Evolutionary conservation across 1,284 basidiomycete genomes (phyloP), one percentile per base, ranked within the genome.

Genomic region (Quambalaria eucalypti): DNA sequence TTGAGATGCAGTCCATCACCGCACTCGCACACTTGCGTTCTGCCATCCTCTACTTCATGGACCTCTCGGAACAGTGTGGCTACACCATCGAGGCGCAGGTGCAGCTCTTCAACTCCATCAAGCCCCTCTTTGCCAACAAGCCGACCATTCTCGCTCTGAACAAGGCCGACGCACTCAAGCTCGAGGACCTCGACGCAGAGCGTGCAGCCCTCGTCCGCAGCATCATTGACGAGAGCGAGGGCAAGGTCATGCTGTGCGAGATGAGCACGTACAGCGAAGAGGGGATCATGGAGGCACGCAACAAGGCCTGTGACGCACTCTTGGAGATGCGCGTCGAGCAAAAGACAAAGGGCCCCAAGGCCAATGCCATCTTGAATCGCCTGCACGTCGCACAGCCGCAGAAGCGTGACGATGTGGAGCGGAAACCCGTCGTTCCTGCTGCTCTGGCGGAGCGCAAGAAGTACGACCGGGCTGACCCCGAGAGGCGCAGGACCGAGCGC

Each of bases 1-100:
- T 75, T 55, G 73, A 75, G 59, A 75, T 75, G 73, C 73, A 75
- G 60, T 70, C 69, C 56, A 75, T 75, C 61, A 75, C 73, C 16
- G 73, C 73, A 0, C 65, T 75, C 2, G 73, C 73, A 5, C 73
- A 75, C 47, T 57, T 75, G 28, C 68, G 73, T n/a, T 58, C 69
- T 3, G 71, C 73, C 7, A 63, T 75, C 8, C 63, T 75, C 28
- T 75, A 75, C 65, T 75, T 75, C 56, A 75, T 75, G 73, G 73
- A 75, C 39, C 66, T 75, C 9, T 69, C 68, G 28, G 73, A 75
- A 55, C 73, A 75, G 60, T 75, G 73, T 48, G 71, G 71, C 30
- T 75, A 75, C 57, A 68, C 73, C 12, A 59, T 75, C 54, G 73
- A 75, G 58, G 73, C 73, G 2, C 73, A 75, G 59, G 69, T 72